These are phyloP conservation scores for Fusarium sp. DNA, from an alignment of 2,329 filamentous ascomycete genomes.

Conservation along the genomic window DNA sequence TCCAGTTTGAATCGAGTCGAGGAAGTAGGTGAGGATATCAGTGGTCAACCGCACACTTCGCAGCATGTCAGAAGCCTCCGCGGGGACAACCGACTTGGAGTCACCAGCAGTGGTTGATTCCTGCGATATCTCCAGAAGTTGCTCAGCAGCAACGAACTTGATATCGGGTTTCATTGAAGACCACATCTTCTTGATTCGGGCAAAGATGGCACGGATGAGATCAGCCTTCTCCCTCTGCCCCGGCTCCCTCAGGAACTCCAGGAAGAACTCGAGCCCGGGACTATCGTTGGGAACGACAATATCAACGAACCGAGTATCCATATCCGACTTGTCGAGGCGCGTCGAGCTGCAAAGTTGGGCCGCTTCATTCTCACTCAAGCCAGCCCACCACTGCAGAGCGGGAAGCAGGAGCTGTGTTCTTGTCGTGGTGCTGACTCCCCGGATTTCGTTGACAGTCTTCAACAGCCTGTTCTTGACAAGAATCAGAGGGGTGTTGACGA, in stretches of 20 bases:
- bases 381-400: slow-evolving; percentile 76
- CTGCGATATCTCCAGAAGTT: slow-evolving; percentile 72
- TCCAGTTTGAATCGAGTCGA: slow-evolving; percentile 80
- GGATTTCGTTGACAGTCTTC: slow-evolving; percentile 77
- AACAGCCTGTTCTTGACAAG: slow-evolving; percentile 79
- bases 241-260: slow-evolving; percentile 60
- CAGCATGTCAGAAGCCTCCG: slow-evolving; percentile 78
- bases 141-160: slow-evolving; percentile 70
- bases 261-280: slow-evolving; percentile 64
- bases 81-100: slow-evolving; percentile 56
- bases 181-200: slow-evolving; percentile 80
- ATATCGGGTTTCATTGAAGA: slow-evolving; percentile 73
- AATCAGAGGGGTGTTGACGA: slow-evolving; percentile 75
- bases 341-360: slow-evolving; percentile 55
- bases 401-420: slow-evolving; percentile 84
- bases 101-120: slow-evolving; percentile 51
- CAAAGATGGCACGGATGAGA: slow-evolving; percentile 75
- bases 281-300: slow-evolving; percentile 67
- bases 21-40: slow-evolving; percentile 76
- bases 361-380: slow-evolving; percentile 64
- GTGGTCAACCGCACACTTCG: slow-evolving; percentile 80
- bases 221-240: slow-evolving; percentile 55
- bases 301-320: slow-evolving; percentile 62
- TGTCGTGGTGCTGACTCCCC: slow-evolving; percentile 75
- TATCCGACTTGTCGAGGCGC: slow-evolving; percentile 55